Evolutionary conservation across 306 rosid genomes (phyloP), one percentile per base, ranked within the genome.

Genomic region (Aeschynomene evenia): DNA sequence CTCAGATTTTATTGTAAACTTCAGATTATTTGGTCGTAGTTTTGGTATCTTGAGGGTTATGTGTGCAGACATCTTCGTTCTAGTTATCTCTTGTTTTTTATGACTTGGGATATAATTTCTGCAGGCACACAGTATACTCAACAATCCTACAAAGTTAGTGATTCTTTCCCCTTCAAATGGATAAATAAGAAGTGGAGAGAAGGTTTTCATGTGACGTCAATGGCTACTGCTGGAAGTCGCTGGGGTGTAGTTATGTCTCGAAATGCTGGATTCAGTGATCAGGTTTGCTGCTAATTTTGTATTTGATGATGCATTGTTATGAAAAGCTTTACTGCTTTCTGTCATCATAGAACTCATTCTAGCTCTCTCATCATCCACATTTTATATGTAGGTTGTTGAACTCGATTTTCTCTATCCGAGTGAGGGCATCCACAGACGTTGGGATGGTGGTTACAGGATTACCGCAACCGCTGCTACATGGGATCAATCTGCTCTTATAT

Each of bases 211-310:
- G 98, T 93, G 71, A 90, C 98, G 58, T 93, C 98, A 33, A 93
- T 93, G 98, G 91, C 97, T 63, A 93, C 98, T 55, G 98, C 98
- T 65, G 98, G 96, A 79, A 85, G 86, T 78, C 89, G 96, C 50
- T 93, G 98, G 98, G 97, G 97, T 45, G 92, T 93, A 67, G 97
- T 93, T 45, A 93, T 93, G 98, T 93, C 98, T 43, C 89, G 98
- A 75, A 93, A 93, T 79, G 85, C 98, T 36, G 98, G 97, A 70
- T 93, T 86, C 70, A 90, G 91, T 62, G 96, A 93, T 40, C 98
- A 93, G 98, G 98, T 93, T 52, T 79, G 55, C 39, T 40, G 24
- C 70, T 59, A 59, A 45, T 20, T 65, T 70, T 59, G 33, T 18
- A 24, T 18, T 63, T 40, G 50, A 56, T 39, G 37, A 13, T 68